phyloP scores from a whole-genome alignment of 352 stramenopile genomes.

The Phytophthora fragariaefolia region DNA sequence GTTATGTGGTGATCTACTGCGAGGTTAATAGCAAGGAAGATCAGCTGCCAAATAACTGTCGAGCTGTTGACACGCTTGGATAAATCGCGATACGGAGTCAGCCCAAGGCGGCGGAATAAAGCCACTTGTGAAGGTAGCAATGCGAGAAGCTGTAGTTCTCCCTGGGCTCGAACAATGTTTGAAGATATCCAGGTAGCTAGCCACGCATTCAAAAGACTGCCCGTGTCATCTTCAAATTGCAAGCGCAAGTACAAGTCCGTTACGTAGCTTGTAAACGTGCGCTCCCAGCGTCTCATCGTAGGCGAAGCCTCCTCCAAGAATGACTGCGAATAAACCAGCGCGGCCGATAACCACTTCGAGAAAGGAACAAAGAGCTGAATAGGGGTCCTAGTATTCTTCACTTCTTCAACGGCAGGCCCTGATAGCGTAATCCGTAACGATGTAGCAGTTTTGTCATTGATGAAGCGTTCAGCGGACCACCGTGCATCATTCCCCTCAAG shows the following conservation, averaged over 20 bases:
- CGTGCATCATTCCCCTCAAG: slow-evolving; percentile 16
- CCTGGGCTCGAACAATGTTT: slow-evolving; percentile 37
- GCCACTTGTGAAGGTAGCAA: slow-evolving; percentile 61
- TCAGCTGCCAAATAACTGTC: slow-evolving; percentile 40
- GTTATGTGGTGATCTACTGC: slow-evolving; percentile 17
- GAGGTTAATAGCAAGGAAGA: slow-evolving; percentile 37
- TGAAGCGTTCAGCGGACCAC: slow-evolving; percentile 15
- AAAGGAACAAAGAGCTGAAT: slow-evolving; percentile 44
- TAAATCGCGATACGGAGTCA: slow-evolving; percentile 14
- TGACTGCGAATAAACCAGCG: slow-evolving; percentile 48
- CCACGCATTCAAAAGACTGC: slow-evolving; percentile 46
- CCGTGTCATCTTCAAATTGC: slow-evolving; percentile 48
- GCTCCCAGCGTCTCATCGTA: slow-evolving; percentile 47
- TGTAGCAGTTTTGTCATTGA: slow-evolving; percentile 10
- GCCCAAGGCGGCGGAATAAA: slow-evolving; percentile 46
- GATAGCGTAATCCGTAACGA: slow-evolving; percentile 17
- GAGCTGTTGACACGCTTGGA: background rate
- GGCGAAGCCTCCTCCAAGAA: slow-evolving; percentile 32
- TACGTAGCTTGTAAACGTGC: slow-evolving; percentile 47
- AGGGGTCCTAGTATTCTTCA: background rate
- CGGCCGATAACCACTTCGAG: slow-evolving; percentile 34
- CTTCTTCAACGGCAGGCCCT: background rate
- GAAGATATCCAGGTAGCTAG: slow-evolving; percentile 54
- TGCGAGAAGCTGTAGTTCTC: slow-evolving; percentile 32
- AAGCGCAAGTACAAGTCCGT: slow-evolving; percentile 65